Conservation (phyloP, 106 monocot species). For the Platanthera zijinensis region DNA sequence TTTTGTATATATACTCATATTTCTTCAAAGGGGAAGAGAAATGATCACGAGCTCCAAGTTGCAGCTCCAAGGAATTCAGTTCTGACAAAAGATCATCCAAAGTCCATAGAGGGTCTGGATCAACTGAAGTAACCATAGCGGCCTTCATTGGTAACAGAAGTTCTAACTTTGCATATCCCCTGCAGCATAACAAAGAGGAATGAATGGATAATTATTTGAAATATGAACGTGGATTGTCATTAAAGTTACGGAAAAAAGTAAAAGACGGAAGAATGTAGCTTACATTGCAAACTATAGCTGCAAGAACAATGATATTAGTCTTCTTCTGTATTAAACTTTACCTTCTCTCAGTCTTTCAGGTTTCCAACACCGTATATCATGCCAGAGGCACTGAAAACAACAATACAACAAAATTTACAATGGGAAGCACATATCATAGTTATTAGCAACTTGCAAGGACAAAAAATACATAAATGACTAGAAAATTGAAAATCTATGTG, state of each 20-base stretch:
- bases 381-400: not conserved
- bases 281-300: not conserved
- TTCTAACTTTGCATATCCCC: constrained; percentile 34
- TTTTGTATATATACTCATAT: not conserved
- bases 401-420: not conserved
- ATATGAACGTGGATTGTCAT: not conserved
- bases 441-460: no score
- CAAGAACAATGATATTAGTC: not conserved
- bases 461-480: no score
- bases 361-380: not conserved
- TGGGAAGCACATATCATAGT: no score
- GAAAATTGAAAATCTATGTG: no score
- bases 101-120: constrained; percentile 28
- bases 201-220: not conserved
- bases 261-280: not conserved
- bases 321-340: not conserved
- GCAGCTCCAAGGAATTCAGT: constrained; percentile 26
- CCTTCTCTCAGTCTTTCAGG: not conserved
- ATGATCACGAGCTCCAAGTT: constrained; percentile 9
- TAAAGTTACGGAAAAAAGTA: not conserved
- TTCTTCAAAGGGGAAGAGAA: constrained; percentile 21
- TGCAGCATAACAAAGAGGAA: constrained; percentile 7
- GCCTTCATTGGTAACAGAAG: constrained; percentile 22
- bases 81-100: constrained; percentile 33
- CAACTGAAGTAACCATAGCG: constrained; percentile 13